phyloP scores from a whole-genome alignment of 306 rosid genomes.

The Pueraria montana region DNA sequence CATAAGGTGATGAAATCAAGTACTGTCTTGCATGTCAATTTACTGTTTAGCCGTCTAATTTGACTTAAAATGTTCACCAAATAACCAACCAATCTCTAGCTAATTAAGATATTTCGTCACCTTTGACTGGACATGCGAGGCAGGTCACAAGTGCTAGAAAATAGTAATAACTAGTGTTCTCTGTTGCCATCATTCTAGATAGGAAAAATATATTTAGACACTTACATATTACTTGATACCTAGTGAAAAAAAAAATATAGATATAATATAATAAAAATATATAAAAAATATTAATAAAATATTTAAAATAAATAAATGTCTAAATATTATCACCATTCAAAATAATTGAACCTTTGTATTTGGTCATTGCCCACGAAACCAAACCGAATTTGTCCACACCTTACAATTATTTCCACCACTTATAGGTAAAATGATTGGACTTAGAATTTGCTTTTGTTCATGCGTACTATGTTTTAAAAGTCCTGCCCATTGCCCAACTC shows the following conservation, averaged over 20 bases:
- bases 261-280: too few relatives aligned
- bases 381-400: background rate
- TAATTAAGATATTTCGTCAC: constrained; percentile 15
- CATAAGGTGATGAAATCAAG: background rate
- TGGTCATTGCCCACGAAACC: background rate
- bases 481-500: background rate
- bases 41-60: constrained; percentile 40
- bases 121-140: background rate
- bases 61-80: constrained; percentile 35
- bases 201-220: too few relatives aligned
- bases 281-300: too few relatives aligned
- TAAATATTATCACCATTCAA: too few relatives aligned
- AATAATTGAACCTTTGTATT: background rate
- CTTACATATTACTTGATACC: too few relatives aligned
- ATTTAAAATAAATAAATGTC: too few relatives aligned
- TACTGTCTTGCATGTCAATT: constrained; percentile 15
- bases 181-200: too few relatives aligned
- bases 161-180: background rate
- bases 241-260: too few relatives aligned
- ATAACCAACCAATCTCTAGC: constrained; percentile 1
- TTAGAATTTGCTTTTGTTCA: background rate
- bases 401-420: background rate
- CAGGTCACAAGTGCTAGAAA: background rate
- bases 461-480: background rate
- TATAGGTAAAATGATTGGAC: background rate